A percentile compares a stretch with the other conserved stretches of the same genome.
phyloP scores from a whole-genome alignment of 331 rosid species.

The Quercus lobata region DNA sequence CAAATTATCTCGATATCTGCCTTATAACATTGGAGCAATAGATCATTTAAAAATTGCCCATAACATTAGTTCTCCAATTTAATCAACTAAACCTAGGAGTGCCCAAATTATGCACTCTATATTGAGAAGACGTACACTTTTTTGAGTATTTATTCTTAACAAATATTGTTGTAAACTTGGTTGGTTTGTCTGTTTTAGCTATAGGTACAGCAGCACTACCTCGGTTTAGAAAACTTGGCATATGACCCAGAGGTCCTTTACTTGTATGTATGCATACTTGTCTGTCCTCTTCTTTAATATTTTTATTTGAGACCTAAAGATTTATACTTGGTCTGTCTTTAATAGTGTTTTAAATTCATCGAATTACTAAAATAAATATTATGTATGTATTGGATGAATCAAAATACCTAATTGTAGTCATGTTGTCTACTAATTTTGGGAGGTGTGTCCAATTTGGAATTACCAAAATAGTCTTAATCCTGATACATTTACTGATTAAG shows the following conservation, averaged over 20 bases:
- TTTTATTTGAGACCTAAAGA: background rate
- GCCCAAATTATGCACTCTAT: background rate
- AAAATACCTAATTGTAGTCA: constrained; percentile 8
- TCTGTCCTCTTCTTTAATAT: background rate
- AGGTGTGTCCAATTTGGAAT: background rate
- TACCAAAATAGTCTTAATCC: background rate
- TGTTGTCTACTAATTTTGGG: constrained; percentile 4
- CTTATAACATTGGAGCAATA: background rate
- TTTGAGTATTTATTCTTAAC: background rate
- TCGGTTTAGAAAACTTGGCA: background rate
- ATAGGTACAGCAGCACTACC: background rate
- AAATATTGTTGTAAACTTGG: background rate
- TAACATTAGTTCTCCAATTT: background rate
- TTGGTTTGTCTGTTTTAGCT: background rate
- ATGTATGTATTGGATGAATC: constrained; percentile 2
- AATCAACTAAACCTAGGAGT: background rate
- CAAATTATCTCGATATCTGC: background rate
- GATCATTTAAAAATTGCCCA: background rate
- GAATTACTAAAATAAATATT: background rate
- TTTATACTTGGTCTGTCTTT: background rate
- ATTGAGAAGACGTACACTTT: background rate
- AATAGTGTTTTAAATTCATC: background rate
- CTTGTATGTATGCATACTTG: background rate
- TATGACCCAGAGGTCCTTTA: background rate
- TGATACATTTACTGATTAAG: background rate